Conservation (phyloP, 2,329 filamentous ascomycete species). For the Fusarium scirpi region DNA sequence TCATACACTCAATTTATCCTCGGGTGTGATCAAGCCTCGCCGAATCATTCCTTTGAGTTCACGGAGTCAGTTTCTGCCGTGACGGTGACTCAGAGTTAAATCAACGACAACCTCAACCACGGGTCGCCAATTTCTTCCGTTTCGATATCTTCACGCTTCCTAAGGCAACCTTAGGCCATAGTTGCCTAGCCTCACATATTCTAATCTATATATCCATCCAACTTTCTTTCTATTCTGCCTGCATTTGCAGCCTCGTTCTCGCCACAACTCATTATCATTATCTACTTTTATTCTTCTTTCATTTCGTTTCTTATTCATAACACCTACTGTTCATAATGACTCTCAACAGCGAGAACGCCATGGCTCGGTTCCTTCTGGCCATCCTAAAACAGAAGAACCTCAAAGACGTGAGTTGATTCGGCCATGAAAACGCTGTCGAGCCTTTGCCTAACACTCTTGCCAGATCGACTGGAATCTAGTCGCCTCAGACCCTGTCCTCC, state of each 20-base stretch:
- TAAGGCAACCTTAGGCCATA: conserved; percentile 37
- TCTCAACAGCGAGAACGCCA: conserved; percentile 67
- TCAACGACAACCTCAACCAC: conserved; percentile 17
- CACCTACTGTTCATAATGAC: conserved; percentile 57
- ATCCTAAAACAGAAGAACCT: conserved; percentile 71
- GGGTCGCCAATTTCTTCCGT: conserved; percentile 8
- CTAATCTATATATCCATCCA: conserved; percentile 35
- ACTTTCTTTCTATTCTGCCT: conserved; percentile 33
- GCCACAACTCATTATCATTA: conserved; percentile 3
- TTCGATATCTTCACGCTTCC: conserved; percentile 15
- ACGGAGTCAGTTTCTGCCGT: conserved; percentile 18
- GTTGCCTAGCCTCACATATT: conserved; percentile 40
- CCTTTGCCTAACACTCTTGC: conserved; percentile 29
- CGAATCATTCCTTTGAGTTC: conserved; percentile 14
- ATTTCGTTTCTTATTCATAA: not conserved
- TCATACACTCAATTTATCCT: conserved; percentile 17
- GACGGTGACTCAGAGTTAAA: conserved; percentile 25
- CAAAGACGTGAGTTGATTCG: conserved; percentile 64
- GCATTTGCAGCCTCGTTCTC: conserved; percentile 28
- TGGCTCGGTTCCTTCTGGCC: conserved; percentile 69
- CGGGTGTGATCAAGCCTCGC: conserved; percentile 19
- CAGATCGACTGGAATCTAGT: conserved; percentile 72
- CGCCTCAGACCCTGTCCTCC: conserved; percentile 65
- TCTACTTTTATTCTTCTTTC: not conserved
- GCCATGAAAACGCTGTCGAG: not conserved